A percentile compares a stretch with the other conserved stretches of the same genome.
Conservation (phyloP, 495 filamentous ascomycete species). For the Neurospora hispaniola region DNA sequence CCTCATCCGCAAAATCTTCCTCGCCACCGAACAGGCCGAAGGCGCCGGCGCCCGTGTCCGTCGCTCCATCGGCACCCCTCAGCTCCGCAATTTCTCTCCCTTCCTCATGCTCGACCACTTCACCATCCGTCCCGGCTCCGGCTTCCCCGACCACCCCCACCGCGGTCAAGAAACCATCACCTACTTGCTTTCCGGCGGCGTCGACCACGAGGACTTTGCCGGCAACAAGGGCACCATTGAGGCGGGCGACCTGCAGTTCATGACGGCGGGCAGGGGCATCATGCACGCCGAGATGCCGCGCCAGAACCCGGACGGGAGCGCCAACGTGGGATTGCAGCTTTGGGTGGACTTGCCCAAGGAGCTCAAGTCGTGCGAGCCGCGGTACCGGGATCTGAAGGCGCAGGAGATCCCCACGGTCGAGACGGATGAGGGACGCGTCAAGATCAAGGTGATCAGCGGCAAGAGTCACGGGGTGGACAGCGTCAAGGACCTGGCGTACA, state of each 20-base stretch:
- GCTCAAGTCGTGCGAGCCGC: constrained; percentile 79
- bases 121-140: constrained; percentile 65
- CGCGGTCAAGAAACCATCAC: constrained; percentile 73
- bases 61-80: constrained; percentile 75
- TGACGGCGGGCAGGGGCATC: constrained; percentile 89
- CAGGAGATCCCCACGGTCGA: constrained; percentile 63
- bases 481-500: constrained; percentile 84
- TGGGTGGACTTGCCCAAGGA: constrained; percentile 85
- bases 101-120: constrained; percentile 99
- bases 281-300: constrained; percentile 96
- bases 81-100: constrained; percentile 77
- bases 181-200: constrained; percentile 69
- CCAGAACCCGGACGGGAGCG: constrained; percentile 61
- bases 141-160: constrained; percentile 36
- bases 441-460: constrained; percentile 82
- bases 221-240: constrained; percentile 81
- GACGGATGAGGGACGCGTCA: constrained; percentile 60
- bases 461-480: constrained; percentile 73
- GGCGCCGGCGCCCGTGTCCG: constrained; percentile 83
- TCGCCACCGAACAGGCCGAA: constrained; percentile 78
- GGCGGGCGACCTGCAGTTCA: constrained; percentile 86
- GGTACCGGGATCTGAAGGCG: constrained; percentile 75
- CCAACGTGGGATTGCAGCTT: constrained; percentile 82
- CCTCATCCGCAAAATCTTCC: constrained; percentile 68
- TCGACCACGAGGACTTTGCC: constrained; percentile 95